phyloP scores from a whole-genome alignment of 208 protist genomes.

The Trypanosoma boissoni region DNA sequence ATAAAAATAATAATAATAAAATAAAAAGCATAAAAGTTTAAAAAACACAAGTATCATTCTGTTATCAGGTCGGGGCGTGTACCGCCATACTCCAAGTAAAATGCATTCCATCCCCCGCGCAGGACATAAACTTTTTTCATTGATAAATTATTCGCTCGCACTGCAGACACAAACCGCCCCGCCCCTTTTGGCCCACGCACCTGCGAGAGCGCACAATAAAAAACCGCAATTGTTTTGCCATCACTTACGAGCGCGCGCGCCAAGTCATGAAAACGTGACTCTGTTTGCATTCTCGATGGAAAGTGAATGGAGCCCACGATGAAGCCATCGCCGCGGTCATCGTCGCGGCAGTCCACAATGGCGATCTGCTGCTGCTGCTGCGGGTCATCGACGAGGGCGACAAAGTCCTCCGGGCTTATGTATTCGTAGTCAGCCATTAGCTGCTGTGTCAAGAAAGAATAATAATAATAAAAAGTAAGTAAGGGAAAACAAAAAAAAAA shows the following conservation, averaged over 20 bases:
- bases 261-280: slow-evolving; percentile 31
- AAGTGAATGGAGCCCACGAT: slow-evolving; percentile 53
- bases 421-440: slow-evolving; percentile 53
- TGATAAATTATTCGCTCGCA: slow-evolving; percentile 32
- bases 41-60: background rate
- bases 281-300: slow-evolving; percentile 36
- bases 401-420: slow-evolving; percentile 53
- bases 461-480: slow-evolving; percentile 9
- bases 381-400: slow-evolving; percentile 49
- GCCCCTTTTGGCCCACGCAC: slow-evolving; percentile 64
- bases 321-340: slow-evolving; percentile 54
- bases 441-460: slow-evolving; percentile 1
- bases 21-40: slow-evolving; percentile 4
- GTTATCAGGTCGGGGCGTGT: slow-evolving; percentile 44
- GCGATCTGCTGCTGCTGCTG: slow-evolving; percentile 23
- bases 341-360: slow-evolving; percentile 76
- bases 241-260: slow-evolving; percentile 32
- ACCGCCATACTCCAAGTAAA: slow-evolving; percentile 47
- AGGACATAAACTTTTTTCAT: slow-evolving; percentile 58
- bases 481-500: slow-evolving; percentile 16
- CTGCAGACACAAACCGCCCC: slow-evolving; percentile 43
- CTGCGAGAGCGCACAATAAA: slow-evolving; percentile 78
- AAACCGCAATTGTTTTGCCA: slow-evolving; percentile 40
- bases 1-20: background rate
- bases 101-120: slow-evolving; percentile 63